Evolutionary conservation across 257 asterid genomes (phyloP), one percentile per base, ranked within the genome.

Genomic region (Plantago ovata): DNA sequence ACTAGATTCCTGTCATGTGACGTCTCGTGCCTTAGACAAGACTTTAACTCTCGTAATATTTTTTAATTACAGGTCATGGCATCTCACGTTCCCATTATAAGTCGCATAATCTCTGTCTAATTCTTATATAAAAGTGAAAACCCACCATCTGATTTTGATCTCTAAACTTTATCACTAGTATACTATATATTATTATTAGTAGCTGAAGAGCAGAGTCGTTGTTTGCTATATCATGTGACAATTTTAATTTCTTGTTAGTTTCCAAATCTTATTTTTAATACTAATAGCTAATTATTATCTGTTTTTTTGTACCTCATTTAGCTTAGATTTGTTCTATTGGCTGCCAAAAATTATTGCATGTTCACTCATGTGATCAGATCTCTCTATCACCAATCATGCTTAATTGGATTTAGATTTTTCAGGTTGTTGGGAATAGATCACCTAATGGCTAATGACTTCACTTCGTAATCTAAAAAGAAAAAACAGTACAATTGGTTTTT

Each of bases 31-130:
- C 62, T 13, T 36, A 32, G 64, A 67, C 72, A 41, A 51, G 24
- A 50, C 49, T 69, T 48, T 56, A 51, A 33, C 43, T 18, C 20
- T 69, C 51, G 32, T 58, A 54, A 66, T 10, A 36, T 2, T 38
- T 68, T 75, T 21, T 55, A 69, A 67, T 74, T 70, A 63, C 50
- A 62, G 77, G 43, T 39, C 67, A 45, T 64, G 69, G 73, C 90
- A 79, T 80, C 79, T 61, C 81, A 80, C 73, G 79, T 79, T 82
- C 70, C 58, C 51, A 73, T 64, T 23, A 7, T 20, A 18, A 39
- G 33, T n/a, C n/a, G n/a, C n/a, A n/a, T n/a, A n/a, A n/a, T n/a
- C n/a, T n/a, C n/a, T 28, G 41, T 63, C 42, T 46, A 47, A 64
- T 53, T 45, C 5, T 60, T 43, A 20, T 20, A 58, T 6, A 18